Conservation (phyloP, 371 early-diverging fungal species). For the Choanephora cucurbitarum region DNA sequence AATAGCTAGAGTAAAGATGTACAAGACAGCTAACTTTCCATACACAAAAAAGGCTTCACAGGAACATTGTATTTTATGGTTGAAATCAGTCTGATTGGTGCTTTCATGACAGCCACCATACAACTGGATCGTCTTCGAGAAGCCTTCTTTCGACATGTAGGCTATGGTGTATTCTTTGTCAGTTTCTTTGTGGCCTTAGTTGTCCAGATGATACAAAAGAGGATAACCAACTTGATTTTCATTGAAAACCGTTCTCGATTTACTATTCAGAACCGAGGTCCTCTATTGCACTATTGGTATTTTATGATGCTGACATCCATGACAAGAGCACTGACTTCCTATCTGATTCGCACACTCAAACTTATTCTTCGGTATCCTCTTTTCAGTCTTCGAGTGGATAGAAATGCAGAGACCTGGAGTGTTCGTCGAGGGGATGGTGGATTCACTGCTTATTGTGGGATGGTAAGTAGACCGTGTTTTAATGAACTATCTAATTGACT, state of each 20-base stretch:
- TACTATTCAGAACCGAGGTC: constrained; percentile 39
- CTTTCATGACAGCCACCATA: constrained; percentile 31
- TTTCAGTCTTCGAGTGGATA: constrained; percentile 48
- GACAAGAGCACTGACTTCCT: constrained; percentile 54
- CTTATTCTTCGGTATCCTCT: constrained; percentile 43
- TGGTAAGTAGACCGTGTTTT: constrained; percentile 28
- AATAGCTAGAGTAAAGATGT: not conserved
- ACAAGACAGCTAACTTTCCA: not conserved
- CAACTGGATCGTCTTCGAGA: constrained; percentile 40
- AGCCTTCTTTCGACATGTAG: constrained; percentile 28
- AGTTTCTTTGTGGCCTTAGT: constrained; percentile 49
- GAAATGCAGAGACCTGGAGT: constrained; percentile 57
- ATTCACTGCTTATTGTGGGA: constrained; percentile 51
- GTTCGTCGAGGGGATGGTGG: constrained; percentile 57
- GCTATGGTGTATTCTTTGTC: constrained; percentile 47
- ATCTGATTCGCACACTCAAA: constrained; percentile 46
- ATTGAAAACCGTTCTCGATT: constrained; percentile 35
- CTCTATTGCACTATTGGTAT: constrained; percentile 51
- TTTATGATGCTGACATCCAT: constrained; percentile 57
- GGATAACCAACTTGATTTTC: constrained; percentile 43
- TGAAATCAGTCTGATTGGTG: constrained; percentile 39
- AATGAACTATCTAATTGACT: too few relatives aligned
- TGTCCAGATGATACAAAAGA: constrained; percentile 48
- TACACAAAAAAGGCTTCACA: constrained; percentile 34
- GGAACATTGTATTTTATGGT: constrained; percentile 52